Conservation (phyloP, 257 asterid species). For the Solanum phureja region DNA sequence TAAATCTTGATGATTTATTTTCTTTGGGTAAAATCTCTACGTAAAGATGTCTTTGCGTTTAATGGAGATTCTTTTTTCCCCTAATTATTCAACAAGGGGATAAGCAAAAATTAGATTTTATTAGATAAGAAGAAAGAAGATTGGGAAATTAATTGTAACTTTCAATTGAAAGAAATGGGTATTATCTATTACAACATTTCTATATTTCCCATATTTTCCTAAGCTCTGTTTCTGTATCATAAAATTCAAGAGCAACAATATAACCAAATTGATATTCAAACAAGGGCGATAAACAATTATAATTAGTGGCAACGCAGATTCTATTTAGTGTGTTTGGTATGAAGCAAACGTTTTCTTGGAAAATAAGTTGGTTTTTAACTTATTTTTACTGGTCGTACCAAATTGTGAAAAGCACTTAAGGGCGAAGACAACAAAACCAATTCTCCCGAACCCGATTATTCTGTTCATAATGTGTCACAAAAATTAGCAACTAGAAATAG, state of each 20-base stretch:
- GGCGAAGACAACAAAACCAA: background rate
- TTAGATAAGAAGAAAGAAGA: background rate
- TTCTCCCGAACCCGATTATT: background rate
- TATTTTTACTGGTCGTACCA: background rate
- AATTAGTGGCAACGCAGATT: background rate
- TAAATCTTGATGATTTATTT: conserved; percentile 2
- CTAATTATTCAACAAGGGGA: background rate
- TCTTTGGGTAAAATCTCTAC: background rate
- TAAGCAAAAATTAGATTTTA: background rate
- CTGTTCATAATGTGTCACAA: background rate
- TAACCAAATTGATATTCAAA: background rate
- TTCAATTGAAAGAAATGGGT: background rate
- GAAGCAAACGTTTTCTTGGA: too few species aligned
- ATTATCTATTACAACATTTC: too few species aligned
- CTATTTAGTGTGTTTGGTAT: too few species aligned
- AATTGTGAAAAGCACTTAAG: background rate
- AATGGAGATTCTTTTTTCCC: background rate
- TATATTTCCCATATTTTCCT: background rate
- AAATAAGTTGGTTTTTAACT: too few species aligned
- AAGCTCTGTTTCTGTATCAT: background rate
- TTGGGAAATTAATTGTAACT: background rate
- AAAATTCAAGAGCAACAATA: background rate
- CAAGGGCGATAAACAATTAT: background rate
- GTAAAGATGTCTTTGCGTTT: background rate
- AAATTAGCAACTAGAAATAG: background rate